A percentile compares a stretch with the other conserved stretches of the same genome.
These are phyloP conservation scores for Debaryomyces sp. DNA, from an alignment of 1,139 yeast genomes.

Conservation along the genomic window DNA sequence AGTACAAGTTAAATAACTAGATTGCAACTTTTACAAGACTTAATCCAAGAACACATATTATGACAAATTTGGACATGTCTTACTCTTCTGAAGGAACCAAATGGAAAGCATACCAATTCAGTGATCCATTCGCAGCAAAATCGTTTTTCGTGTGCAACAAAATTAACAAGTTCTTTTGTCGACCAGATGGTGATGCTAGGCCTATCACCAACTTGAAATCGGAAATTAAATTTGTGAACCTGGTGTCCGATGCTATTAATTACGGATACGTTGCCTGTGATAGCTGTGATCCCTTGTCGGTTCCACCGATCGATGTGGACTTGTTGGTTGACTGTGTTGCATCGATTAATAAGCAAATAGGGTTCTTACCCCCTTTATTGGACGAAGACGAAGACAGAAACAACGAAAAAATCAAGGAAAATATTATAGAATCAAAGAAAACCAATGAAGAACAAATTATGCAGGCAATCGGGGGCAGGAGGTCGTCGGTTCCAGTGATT, in stretches of 20 bases:
- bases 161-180: slow-evolving; percentile 48
- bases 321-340: slow-evolving; percentile 60
- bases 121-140: slow-evolving; percentile 68
- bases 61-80: slow-evolving; percentile 27
- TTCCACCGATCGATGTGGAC: slow-evolving; percentile 51
- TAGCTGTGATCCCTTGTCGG: slow-evolving; percentile 48
- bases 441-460: slow-evolving; percentile 30
- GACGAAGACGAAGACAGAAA: slow-evolving; percentile 50
- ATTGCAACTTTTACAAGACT: not conserved
- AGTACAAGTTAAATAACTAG: not conserved
- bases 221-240: slow-evolving; percentile 48
- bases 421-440: slow-evolving; percentile 35
- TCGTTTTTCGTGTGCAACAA: slow-evolving; percentile 56
- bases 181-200: slow-evolving; percentile 68
- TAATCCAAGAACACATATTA: not conserved
- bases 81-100: slow-evolving; percentile 51
- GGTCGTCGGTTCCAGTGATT: slow-evolving; percentile 33
- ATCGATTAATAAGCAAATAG: slow-evolving; percentile 57
- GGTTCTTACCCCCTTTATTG: slow-evolving; percentile 54
- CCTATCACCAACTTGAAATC: slow-evolving; percentile 45
- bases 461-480: slow-evolving; percentile 24
- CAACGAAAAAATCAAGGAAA: slow-evolving; percentile 41
- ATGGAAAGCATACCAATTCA: slow-evolving; percentile 69
- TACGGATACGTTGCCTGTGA: slow-evolving; percentile 56
- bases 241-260: slow-evolving; percentile 43